Evolutionary conservation across 345 rosid genomes (phyloP), one percentile per base, ranked within the genome.

Genomic region (Eucalyptus decipiens): DNA sequence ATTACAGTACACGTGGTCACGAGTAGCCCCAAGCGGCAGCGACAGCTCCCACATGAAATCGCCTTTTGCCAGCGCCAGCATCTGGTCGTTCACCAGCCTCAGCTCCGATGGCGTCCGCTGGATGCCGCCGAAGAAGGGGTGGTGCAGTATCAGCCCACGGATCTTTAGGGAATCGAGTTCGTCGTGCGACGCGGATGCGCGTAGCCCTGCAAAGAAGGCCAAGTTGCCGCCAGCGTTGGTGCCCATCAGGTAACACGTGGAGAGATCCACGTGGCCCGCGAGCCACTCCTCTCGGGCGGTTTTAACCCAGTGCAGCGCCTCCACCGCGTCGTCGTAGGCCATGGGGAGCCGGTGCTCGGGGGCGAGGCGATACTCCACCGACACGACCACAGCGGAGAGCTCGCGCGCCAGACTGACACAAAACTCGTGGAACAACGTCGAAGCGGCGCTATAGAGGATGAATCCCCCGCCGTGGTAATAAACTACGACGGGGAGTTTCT

Each of bases 301-400:
- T 90, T 45, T 87, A 86, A 95, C 91, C 93, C 92, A 93, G 11
- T 88, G 88, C 69, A 96, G 65, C 18, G 92, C 94, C 40, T 94
- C 97, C 24, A 88, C 12, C 0, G 95, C 96, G 54, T 96, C 97
- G 2, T 95, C 97, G 49, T 95, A 95, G 42, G 96, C 95, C 32
- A 94, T 93, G 15, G 97, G 98, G 19, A 95, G 94, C 6, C 97
- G 94, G 69, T 95, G 90, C 94, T 95, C 98, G 0, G 98, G 98
- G 19, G 97, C 96, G 3, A 94, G 90, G 8, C 96, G 94, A 88
- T 95, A 93, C 2, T 92, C 93, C 40, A 92, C 91, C 3, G 97
- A 94, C 0, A 91, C 93, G 11, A 96, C 91, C n/a, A 95, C 60
- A 4, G 91, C 94, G 45, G 91, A 88, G 86, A 93, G 90, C 7